Percentiles rank a stretch among this genome's conserved stretches.
These are phyloP conservation scores for Patellaria atrata DNA, from an alignment of 495 filamentous ascomycete genomes.

Conservation along the genomic window DNA sequence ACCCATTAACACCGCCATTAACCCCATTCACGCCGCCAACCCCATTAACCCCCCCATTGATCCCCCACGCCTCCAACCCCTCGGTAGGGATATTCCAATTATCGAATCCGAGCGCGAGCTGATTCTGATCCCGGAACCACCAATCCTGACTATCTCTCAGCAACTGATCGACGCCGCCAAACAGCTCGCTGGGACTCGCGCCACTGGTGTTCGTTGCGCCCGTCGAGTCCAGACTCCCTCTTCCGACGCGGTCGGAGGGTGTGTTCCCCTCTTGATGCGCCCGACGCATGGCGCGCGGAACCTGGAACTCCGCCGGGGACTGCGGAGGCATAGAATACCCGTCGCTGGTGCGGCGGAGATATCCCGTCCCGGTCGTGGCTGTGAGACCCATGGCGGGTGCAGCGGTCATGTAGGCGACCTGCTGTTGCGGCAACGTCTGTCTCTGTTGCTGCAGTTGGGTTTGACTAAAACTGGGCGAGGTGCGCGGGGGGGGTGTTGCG, in stretches of 20 bases:
- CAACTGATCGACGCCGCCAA: constrained; percentile 28
- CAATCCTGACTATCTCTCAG: constrained; percentile 29
- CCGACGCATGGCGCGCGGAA: constrained; percentile 10
- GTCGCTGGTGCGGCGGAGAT: constrained; percentile 10
- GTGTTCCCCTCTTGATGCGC: constrained; percentile 3
- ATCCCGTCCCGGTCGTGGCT: neutral
- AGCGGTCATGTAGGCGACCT: no score
- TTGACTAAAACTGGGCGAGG: neutral
- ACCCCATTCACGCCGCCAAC: neutral
- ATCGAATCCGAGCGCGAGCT: constrained; percentile 25
- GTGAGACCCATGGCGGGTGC: no score
- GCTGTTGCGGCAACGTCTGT: no score
- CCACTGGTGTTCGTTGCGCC: constrained; percentile 3
- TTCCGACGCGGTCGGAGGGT: constrained; percentile 1
- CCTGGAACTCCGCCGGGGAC: constrained; percentile 7
- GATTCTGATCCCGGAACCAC: constrained; percentile 25
- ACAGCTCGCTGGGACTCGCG: constrained; percentile 24
- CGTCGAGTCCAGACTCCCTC: constrained; percentile 9
- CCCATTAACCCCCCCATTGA: constrained; percentile 6
- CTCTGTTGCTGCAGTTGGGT: no score
- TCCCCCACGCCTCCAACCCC: neutral
- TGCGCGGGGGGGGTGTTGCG: constrained; percentile 2
- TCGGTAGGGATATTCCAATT: constrained; percentile 25
- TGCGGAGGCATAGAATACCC: constrained; percentile 13
- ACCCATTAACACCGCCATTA: constrained; percentile 3